Base-by-base conservation (phyloP, 345 rosid genomes). In the Odontarrhena argentea region DNA sequence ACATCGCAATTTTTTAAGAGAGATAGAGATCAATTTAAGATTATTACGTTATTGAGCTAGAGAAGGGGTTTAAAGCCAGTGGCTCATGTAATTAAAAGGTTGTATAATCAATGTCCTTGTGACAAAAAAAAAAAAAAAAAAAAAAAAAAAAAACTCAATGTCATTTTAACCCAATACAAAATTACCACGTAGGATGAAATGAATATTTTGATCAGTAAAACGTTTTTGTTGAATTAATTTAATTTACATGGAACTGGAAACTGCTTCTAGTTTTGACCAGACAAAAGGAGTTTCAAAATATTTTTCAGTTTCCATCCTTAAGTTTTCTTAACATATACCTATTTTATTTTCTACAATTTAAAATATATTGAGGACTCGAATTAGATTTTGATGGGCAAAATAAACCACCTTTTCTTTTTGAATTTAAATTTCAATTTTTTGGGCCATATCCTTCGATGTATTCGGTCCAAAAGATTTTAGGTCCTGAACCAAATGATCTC, bases 201-300 rank as follows among this genome's bases (percentile, higher is more conserved):
- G 67, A 60, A 51, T 12, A 30, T 6, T 12, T 12, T 18, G 37
- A 32, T 13, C 22, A 58, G 6, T 42, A 42, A 24, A 13, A 37
- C 13, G 3, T 12, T n/a, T n/a, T 2, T 2, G 7, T 3, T 43
- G 54, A 8, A 6, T 22, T 32, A 30, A 13, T 50, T 49, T 24
- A 18, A 6, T 47, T 51, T 69, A 22, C 7, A 69, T 43, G 68
- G 68, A 52, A 60, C 34, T 52, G 68, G 68, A 52, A 60, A 52
- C 32, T 70, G 13, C 61, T 54, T 53, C 43, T 60, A 34, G 34
- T 50, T 42, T 52, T 60, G 74, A 69, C 74, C 38, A 51, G 53
- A 67, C 38, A 18, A 6, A 18, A 44, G 42, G 0, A 38, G 26
- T 25, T 50, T 25, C 38, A 63, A 32, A 32, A 9, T 38, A 38